Evolutionary conservation across 257 asterid species (phyloP).

Genomic region (Solanum ossicruentum): DNA sequence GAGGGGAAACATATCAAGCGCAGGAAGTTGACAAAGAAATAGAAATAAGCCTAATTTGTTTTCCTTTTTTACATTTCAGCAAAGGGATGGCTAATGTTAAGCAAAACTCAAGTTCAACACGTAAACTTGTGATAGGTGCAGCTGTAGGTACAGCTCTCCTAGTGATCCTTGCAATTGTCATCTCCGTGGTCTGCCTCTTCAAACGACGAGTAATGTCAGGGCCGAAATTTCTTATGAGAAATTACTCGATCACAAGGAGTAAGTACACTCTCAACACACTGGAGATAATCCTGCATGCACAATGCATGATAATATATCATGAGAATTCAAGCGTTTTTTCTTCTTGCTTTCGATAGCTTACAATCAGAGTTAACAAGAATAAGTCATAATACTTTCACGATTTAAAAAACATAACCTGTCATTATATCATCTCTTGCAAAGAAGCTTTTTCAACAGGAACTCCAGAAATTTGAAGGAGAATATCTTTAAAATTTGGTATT

Average conservation of each 20-base stretch:
- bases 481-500: background rate
- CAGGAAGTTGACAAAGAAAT: background rate
- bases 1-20: background rate
- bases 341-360: background rate
- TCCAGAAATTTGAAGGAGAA: background rate
- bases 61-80: constrained; percentile 19
- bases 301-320: background rate
- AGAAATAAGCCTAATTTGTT: constrained; percentile 7
- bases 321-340: background rate
- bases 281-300: background rate
- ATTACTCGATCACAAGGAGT: constrained; percentile 60
- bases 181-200: constrained; percentile 22
- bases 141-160: constrained; percentile 37
- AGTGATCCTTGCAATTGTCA: constrained; percentile 15
- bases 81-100: constrained; percentile 26
- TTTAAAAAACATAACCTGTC: background rate
- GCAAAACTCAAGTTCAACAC: constrained; percentile 18
- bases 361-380: background rate
- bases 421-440: background rate
- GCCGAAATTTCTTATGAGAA: constrained; percentile 20
- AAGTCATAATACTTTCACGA: background rate
- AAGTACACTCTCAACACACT: constrained; percentile 5
- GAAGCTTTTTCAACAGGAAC: background rate
- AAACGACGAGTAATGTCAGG: constrained; percentile 16
- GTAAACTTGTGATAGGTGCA: constrained; percentile 29